Conservation (phyloP, 306 rosid species). For the Prunus salicina region DNA sequence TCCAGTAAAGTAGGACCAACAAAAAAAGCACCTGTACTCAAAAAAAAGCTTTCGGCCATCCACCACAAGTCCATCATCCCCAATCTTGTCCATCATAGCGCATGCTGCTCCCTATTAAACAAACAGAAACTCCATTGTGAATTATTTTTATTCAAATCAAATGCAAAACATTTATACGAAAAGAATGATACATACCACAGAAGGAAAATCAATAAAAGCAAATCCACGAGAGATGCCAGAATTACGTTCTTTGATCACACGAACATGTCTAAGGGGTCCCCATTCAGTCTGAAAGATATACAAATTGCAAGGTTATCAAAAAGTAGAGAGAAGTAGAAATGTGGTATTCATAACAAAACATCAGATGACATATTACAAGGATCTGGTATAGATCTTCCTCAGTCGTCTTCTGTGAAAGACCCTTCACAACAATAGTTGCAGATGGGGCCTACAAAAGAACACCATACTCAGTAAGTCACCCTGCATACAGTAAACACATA, state of each 20-base stretch:
- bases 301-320: slow-evolving; percentile 11
- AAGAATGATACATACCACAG: slow-evolving; percentile 60
- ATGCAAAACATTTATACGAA: slow-evolving; percentile 12
- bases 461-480: slow-evolving; percentile 20
- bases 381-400: slow-evolving; percentile 97
- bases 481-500: not conserved
- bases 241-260: slow-evolving; percentile 93
- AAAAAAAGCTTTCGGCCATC: slow-evolving; percentile 88
- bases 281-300: slow-evolving; percentile 75
- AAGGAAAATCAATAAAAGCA: slow-evolving; percentile 96
- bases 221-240: slow-evolving; percentile 96
- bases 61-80: slow-evolving; percentile 80
- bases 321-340: slow-evolving; percentile 6
- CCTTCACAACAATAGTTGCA: slow-evolving; percentile 95
- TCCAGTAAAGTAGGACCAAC: not conserved
- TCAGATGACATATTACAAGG: slow-evolving; percentile 58
- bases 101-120: slow-evolving; percentile 79
- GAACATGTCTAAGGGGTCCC: slow-evolving; percentile 98
- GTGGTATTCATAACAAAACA: slow-evolving; percentile 23
- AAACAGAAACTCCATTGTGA: slow-evolving; percentile 21
- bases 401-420: slow-evolving; percentile 88
- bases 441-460: slow-evolving; percentile 78
- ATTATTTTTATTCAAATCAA: slow-evolving; percentile 22
- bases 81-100: slow-evolving; percentile 88
- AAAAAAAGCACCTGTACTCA: slow-evolving; percentile 67